phyloP scores from a whole-genome alignment of 1,284 basidiomycete species.

The Irpex sp. region DNA sequence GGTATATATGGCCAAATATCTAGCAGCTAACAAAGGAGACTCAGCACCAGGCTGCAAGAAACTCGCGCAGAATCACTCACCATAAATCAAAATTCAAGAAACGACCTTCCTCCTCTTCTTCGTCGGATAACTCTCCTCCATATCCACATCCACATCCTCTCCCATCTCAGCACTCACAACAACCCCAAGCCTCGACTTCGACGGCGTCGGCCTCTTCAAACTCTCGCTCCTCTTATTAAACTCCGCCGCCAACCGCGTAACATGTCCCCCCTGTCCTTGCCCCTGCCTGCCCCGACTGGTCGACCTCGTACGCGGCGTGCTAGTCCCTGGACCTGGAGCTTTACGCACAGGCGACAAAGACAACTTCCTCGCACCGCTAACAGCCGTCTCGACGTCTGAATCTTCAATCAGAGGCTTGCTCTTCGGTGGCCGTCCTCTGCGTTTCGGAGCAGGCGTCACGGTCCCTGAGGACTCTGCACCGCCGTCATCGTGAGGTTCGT shows the following conservation, averaged over 20 bases:
- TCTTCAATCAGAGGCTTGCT: constrained; percentile 17
- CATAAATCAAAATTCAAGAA: neutral
- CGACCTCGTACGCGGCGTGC: constrained; percentile 15
- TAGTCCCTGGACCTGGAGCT: too few relatives aligned
- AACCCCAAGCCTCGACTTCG: neutral
- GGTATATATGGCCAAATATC: neutral
- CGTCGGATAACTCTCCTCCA: constrained; percentile 12
- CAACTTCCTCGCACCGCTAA: neutral
- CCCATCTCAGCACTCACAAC: neutral
- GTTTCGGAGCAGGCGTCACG: constrained; percentile 15
- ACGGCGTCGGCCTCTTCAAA: neutral
- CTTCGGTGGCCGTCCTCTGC: constrained; percentile 24
- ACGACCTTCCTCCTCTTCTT: constrained; percentile 12
- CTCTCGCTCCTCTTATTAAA: neutral
- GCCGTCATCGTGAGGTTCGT: neutral
- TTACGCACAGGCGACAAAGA: neutral
- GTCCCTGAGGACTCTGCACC: neutral
- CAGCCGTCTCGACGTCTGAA: constrained; percentile 18
- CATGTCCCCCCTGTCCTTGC: neutral
- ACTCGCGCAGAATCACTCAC: neutral
- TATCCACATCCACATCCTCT: neutral
- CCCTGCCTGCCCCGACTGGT: neutral
- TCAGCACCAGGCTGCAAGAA: neutral
- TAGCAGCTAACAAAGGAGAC: neutral
- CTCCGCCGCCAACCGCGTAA: neutral